Evolutionary conservation across 2,329 filamentous ascomycete species (phyloP).

Genomic region (Teratosphaeria destructans): DNA sequence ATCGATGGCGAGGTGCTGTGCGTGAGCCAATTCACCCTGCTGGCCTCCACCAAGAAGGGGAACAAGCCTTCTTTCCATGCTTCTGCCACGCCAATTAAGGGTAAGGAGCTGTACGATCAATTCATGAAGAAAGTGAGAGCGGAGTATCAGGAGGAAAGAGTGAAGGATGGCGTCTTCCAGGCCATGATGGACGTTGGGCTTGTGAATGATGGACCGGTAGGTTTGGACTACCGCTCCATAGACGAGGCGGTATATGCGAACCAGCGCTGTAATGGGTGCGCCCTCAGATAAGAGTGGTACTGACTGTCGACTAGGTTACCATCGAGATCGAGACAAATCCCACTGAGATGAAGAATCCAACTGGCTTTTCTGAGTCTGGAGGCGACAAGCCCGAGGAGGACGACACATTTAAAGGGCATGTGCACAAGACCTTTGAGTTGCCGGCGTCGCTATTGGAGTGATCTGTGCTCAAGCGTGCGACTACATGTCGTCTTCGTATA

Average conservation of each 20-base stretch:
- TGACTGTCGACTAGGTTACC: conserved; percentile 31
- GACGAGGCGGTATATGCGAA: conserved; percentile 40
- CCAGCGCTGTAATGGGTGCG: background rate
- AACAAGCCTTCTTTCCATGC: conserved; percentile 92
- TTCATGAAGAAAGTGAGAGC: conserved; percentile 70
- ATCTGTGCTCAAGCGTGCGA: conserved; percentile 2
- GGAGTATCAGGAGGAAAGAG: conserved; percentile 60
- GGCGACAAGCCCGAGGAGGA: conserved; percentile 13
- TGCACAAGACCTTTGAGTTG: conserved; percentile 25
- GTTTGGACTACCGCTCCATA: conserved; percentile 46
- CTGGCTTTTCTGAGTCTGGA: conserved; percentile 10
- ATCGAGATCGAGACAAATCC: conserved; percentile 40
- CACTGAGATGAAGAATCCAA: conserved; percentile 28
- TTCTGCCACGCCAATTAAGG: conserved; percentile 67
- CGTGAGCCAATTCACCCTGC: conserved; percentile 92
- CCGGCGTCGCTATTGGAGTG: conserved; percentile 27
- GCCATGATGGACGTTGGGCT: conserved; percentile 97
- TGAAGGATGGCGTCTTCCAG: conserved; percentile 94
- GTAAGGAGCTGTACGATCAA: conserved; percentile 69
- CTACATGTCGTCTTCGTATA: background rate
- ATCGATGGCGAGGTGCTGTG: conserved; percentile 90
- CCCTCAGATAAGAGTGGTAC: background rate
- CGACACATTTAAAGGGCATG: conserved; percentile 21
- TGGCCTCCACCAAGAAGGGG: conserved; percentile 89
- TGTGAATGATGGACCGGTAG: conserved; percentile 73